Base-by-base conservation (phyloP, 352 stramenopile genomes). In the Pythium sp. region DNA sequence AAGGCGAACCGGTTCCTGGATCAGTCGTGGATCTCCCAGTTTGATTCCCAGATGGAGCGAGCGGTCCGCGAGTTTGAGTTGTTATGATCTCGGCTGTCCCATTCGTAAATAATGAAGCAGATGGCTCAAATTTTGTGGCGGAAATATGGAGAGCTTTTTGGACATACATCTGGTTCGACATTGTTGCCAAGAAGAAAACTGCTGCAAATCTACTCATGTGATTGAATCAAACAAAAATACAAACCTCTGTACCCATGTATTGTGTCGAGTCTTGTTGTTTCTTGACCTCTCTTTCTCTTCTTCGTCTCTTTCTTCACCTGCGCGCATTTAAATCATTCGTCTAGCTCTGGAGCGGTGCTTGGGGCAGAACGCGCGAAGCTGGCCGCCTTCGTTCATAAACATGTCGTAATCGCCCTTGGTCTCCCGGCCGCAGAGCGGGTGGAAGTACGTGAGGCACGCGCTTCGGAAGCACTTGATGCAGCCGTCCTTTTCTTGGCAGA, bases 381-480 rank as follows among this genome's bases (percentile, higher is more conserved):
- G 85, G 41, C 89, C 89, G 55, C 78, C 73, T 65, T 95, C 87
- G 79, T 91, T 96, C 89, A 96, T 96, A 82, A 87, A 96, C 89
- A 96, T 96, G 77, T 96, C 89, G 74, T 88, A 95, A 49, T 78
- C 66, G 22, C 86, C 87, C 67, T 79, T 86, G 63, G 75, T 91
- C 67, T 96, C 87, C 62, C 87, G 89, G 28, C 89, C 89, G 74
- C 89, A 96, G 5, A 95, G 74, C 34, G 89, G 87, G 65, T 96
- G 89, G 68, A 96, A 96, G 64, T 85, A 83, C 65, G 73, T 88
- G 22, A 72, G 68, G 59, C 89, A 96, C 49, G 73, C 73, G 30
- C 75, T 74, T 24, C 89, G 89, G 65, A 86, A 87, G 78, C 89
- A 96, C 72, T 95, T 93, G 76, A 96, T 93, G 74, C 87, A 93